Conservation (phyloP, 2,329 filamentous ascomycete species). For the Paramyrothecium sp. region DNA sequence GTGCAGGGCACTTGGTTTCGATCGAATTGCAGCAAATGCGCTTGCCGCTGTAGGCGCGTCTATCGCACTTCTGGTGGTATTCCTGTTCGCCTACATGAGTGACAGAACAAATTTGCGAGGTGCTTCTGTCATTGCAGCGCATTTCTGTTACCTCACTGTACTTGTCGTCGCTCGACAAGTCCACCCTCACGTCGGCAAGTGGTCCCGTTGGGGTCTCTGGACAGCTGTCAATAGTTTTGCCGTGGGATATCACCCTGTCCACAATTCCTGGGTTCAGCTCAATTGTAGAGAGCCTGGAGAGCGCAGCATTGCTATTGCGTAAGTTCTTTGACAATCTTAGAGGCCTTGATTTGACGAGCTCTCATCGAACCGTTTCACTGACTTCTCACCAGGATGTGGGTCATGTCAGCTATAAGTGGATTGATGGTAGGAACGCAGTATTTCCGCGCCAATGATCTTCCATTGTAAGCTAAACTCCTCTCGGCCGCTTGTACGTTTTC, state of each 20-base stretch:
- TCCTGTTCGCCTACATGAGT: conserved; percentile 45
- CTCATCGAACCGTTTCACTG: background rate
- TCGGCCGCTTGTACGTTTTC: background rate
- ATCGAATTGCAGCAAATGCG: conserved; percentile 43
- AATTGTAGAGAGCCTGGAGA: conserved; percentile 45
- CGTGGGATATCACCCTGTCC: conserved; percentile 49
- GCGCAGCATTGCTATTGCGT: conserved; percentile 40
- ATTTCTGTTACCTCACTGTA: conserved; percentile 41
- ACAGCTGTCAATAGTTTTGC: conserved; percentile 46
- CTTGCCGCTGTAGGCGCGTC: conserved; percentile 39
- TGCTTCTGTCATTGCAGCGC: conserved; percentile 39
- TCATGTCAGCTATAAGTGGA: conserved; percentile 46
- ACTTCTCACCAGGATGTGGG: conserved; percentile 28
- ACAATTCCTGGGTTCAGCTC: conserved; percentile 50
- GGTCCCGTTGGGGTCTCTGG: conserved; percentile 49
- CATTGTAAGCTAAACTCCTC: conserved; percentile 22
- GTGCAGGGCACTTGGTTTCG: conserved; percentile 40
- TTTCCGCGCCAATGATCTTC: conserved; percentile 36
- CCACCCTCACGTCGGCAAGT: conserved; percentile 42
- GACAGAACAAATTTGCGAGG: conserved; percentile 40
- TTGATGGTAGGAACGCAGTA: conserved; percentile 49
- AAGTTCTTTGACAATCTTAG: conserved; percentile 27
- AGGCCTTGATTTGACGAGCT: background rate
- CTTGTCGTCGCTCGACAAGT: conserved; percentile 38
- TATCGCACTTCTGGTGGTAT: conserved; percentile 42